Base-by-base conservation (phyloP, 2,329 filamentous ascomycete species). In the Cercospora sp. region DNA sequence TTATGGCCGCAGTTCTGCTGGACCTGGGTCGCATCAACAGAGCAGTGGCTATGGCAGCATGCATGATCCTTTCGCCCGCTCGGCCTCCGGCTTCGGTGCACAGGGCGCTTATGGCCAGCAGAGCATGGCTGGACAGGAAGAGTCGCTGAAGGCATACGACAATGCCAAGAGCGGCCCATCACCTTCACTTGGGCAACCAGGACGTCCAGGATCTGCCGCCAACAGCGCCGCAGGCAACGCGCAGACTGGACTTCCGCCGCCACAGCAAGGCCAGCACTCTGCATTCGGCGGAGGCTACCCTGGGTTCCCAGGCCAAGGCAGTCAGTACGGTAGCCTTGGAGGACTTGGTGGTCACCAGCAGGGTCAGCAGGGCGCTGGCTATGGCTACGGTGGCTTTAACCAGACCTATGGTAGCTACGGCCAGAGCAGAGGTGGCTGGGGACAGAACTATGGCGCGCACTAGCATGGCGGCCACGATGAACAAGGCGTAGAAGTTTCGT, bases 201-300 rank as follows among this genome's bases (percentile, higher is more conserved):
- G 87, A 71, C 86, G 88, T 69, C 87, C 88, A 45, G 87, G 86
- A 51, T 89, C 87, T 42, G 87, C 87, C 7, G 85, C 86, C 31
- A 89, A 88, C 79, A 88, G 82, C 74, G 82, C 81, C 26, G 83
- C 82, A 45, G 83, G 83, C 55, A 81, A 82, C 65, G 78, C 77
- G 75, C 86, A 87, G 74, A 79, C 82, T 58, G 82, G 83, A 31
- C 79, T 86, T 59, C 85, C 86, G 58, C 85, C 83, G 55, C 83
- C 86, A 62, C 85, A 86, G 76, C 66, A 71, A 26, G 83, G 81
- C 31, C 86, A 88, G 75, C 86, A 88, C 76, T 85, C 86, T 75
- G 83, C 82, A 57, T 88, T 87, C 71, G 84, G 77, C 36, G 73
- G 85, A 63, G 83, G 81, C 55, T 89, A 88, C 70, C 84, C 85